These are phyloP conservation scores for Pyricularia sp. DNA, from an alignment of 2,329 filamentous ascomycete species.

Conservation along the genomic window DNA sequence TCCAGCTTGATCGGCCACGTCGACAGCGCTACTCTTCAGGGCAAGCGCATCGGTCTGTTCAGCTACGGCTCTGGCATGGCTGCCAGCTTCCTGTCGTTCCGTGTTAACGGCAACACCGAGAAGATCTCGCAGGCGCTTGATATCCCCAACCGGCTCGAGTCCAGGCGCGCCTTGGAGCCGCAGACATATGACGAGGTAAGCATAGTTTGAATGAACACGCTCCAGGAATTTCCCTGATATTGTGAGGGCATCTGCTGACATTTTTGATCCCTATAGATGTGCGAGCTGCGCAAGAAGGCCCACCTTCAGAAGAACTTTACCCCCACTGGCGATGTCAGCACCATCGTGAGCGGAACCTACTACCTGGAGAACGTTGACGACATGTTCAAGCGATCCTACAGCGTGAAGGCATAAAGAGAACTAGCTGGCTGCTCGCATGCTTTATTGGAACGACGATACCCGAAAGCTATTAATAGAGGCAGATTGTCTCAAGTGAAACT, in stretches of 20 bases:
- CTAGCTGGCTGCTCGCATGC: slow-evolving; percentile 3
- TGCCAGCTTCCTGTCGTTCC: slow-evolving; percentile 64
- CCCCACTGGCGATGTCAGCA: slow-evolving; percentile 59
- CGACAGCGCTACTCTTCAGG: slow-evolving; percentile 51
- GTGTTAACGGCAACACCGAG: slow-evolving; percentile 61
- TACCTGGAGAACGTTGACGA: slow-evolving; percentile 75
- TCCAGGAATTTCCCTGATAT: not conserved
- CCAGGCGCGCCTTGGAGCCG: slow-evolving; percentile 57
- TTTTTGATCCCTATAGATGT: slow-evolving; percentile 47
- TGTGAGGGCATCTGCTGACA: not conserved
- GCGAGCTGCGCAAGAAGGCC: slow-evolving; percentile 70
- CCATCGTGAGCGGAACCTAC: slow-evolving; percentile 59
- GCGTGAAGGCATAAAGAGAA: slow-evolving; percentile 56
- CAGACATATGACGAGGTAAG: slow-evolving; percentile 66
- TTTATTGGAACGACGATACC: not conserved
- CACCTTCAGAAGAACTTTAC: slow-evolving; percentile 74
- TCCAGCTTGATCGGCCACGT: slow-evolving; percentile 59
- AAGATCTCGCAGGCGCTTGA: slow-evolving; percentile 58
- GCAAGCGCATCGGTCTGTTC: slow-evolving; percentile 69
- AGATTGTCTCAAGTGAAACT: not conserved
- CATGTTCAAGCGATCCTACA: slow-evolving; percentile 77
- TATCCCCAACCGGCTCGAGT: slow-evolving; percentile 58
- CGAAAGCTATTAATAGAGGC: not conserved
- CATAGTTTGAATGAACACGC: slow-evolving; percentile 10
- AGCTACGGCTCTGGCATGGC: slow-evolving; percentile 72